These are phyloP conservation scores for Zizania palustris DNA, from an alignment of 202 grass and related monocot species.

Conservation along the genomic window DNA sequence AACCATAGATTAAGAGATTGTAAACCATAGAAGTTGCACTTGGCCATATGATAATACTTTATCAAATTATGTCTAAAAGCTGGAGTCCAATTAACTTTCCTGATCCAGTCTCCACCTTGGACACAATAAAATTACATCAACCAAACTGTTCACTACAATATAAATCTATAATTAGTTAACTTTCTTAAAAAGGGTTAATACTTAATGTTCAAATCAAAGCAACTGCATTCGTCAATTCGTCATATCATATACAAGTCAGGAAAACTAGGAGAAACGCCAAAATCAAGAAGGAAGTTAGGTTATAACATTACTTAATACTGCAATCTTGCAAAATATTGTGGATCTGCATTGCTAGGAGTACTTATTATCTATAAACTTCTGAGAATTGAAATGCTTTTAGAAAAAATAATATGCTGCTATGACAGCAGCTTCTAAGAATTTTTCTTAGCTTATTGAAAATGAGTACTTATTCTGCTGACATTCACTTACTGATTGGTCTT, in stretches of 20 bases:
- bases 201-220: background rate
- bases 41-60: background rate
- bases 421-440: conserved; percentile 34
- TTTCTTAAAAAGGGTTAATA: background rate
- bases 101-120: conserved; percentile 53
- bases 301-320: background rate
- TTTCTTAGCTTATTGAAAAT: conserved; percentile 31
- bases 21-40: background rate
- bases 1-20: background rate
- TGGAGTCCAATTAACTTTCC: conserved; percentile 36
- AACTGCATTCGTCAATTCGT: background rate
- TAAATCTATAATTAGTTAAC: conserved; percentile 18
- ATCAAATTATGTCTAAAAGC: background rate
- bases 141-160: conserved; percentile 55
- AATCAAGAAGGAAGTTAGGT: background rate
- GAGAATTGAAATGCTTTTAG: conserved; percentile 41
- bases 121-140: conserved; percentile 56
- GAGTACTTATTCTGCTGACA: conserved; percentile 48
- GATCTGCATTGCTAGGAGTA: background rate
- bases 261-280: background rate
- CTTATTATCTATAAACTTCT: conserved; percentile 30
- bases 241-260: background rate
- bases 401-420: conserved; percentile 21
- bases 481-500: conserved; percentile 36
- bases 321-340: background rate